Conservation (phyloP, 495 filamentous ascomycete genomes). For the Daldinia decipiens region DNA sequence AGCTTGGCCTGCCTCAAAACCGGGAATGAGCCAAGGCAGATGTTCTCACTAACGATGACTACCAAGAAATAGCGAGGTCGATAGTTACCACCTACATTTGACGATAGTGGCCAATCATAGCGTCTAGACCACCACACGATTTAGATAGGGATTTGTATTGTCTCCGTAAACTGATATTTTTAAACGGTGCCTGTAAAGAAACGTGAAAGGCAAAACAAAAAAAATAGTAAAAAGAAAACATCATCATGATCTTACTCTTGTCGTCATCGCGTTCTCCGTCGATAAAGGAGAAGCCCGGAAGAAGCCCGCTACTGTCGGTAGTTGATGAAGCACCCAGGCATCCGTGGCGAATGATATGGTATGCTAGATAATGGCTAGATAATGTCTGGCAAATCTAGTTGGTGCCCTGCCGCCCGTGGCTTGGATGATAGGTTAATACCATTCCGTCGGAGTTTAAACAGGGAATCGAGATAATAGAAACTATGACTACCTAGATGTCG, state of each 20-base stretch:
- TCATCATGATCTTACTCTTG: slow-evolving; percentile 19
- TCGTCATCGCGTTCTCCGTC: slow-evolving; percentile 18
- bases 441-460: slow-evolving; percentile 29
- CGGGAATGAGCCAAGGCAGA: slow-evolving; percentile 26
- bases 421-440: slow-evolving; percentile 44
- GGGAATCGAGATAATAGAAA: slow-evolving; percentile 22
- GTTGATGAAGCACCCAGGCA: slow-evolving; percentile 22
- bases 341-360: slow-evolving; percentile 28
- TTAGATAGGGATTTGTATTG: slow-evolving; percentile 23
- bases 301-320: slow-evolving; percentile 30
- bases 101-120: slow-evolving; percentile 29
- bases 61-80: slow-evolving; percentile 13
- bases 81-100: slow-evolving; percentile 29
- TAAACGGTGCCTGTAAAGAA: slow-evolving; percentile 18
- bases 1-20: slow-evolving; percentile 40
- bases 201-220: slow-evolving; percentile 8
- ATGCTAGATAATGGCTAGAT: slow-evolving; percentile 20
- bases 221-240: neutral
- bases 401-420: slow-evolving; percentile 32
- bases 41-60: slow-evolving; percentile 25
- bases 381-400: slow-evolving; percentile 39
- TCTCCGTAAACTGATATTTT: slow-evolving; percentile 16
- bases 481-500: slow-evolving; percentile 20
- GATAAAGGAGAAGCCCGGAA: slow-evolving; percentile 8
- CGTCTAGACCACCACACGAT: slow-evolving; percentile 7